phyloP scores from a whole-genome alignment of 2,329 filamentous ascomycete species.

The Phoma sp. region DNA sequence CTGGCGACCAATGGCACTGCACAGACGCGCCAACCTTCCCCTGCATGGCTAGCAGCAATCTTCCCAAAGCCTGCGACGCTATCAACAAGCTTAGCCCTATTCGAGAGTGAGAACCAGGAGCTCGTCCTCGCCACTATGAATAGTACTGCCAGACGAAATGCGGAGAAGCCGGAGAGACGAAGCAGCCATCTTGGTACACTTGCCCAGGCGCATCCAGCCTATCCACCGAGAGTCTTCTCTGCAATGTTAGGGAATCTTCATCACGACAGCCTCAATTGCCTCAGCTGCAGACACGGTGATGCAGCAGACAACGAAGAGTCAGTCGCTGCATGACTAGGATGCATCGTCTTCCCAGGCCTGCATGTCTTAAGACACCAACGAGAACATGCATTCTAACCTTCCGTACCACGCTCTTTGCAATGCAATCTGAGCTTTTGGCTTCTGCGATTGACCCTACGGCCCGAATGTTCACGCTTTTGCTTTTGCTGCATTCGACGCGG shows the following conservation, averaged over 20 bases:
- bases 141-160: constrained; percentile 43
- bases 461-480: constrained; percentile 13
- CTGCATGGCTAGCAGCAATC: constrained; percentile 36
- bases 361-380: constrained; percentile 21
- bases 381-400: constrained; percentile 10
- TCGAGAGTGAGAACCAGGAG: constrained; percentile 24
- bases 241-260: not conserved
- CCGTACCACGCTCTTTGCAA: constrained; percentile 17
- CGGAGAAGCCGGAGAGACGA: constrained; percentile 41
- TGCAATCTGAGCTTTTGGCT: constrained; percentile 11
- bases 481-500: constrained; percentile 16
- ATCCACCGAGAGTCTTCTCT: not conserved
- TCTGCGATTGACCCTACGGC: constrained; percentile 6
- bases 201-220: constrained; percentile 1
- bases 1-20: constrained; percentile 31
- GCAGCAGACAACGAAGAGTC: constrained; percentile 15
- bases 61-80: constrained; percentile 21
- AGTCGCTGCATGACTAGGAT: constrained; percentile 10
- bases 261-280: not conserved
- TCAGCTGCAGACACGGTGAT: constrained; percentile 2
- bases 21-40: constrained; percentile 18
- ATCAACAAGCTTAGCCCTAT: constrained; percentile 26
- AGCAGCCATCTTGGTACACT: constrained; percentile 17
- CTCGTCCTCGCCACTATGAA: constrained; percentile 43
- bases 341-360: constrained; percentile 17